Base-by-base conservation (phyloP, 2,329 filamentous ascomycete genomes). In the Thelonectria olida region DNA sequence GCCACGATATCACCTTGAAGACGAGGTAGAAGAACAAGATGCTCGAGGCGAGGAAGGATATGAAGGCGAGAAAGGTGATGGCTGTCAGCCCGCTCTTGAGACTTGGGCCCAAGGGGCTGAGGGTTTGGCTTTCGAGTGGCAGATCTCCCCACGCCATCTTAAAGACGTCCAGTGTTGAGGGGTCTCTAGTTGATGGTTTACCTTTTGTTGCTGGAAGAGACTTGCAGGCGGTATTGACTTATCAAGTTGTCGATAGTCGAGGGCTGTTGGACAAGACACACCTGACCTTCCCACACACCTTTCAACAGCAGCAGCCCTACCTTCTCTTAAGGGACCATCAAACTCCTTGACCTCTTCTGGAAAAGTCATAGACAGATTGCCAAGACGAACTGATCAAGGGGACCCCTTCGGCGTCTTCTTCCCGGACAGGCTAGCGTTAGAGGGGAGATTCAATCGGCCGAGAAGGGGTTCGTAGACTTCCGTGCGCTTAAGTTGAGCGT, bases 1-100 rank as follows among this genome's bases (percentile, higher is more conserved):
- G 66, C 73, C 73, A 76, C 47, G 68, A 54, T 19, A 68, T 57
- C 20, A 77, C 61, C 53, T 76, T 77, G 31, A 72, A 76, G 2
- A 66, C 63, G 7, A 77, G 64, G 6, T 77, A 77, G 5, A 71
- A 53, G 50, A 77, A 77, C 3, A 77, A 67, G 3, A 48, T 44
- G 22, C 62, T 65, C 7, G 74, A 67, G 5, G 69, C 61, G 50
- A 73, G 54, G 63, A 77, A 77, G 2, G 75, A 77, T 13, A 75
- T 62, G 44, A 71, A 71, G 17, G 74, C 67, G 3, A 76, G 53
- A 15, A 73, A 63, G 8, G 72, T 66, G 51, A 77, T 74, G 23
- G 72, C 73, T 4, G 67, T 69, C 31, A 77, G 66, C 17, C 75
- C 75, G n/a, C 53, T 58, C 25, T 60, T 69, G 23, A 74, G 69